Percentiles rank a stretch among this genome's conserved stretches.
phyloP scores from a whole-genome alignment of 2,329 filamentous ascomycete species.

The Aurifilum marmelostoma region DNA sequence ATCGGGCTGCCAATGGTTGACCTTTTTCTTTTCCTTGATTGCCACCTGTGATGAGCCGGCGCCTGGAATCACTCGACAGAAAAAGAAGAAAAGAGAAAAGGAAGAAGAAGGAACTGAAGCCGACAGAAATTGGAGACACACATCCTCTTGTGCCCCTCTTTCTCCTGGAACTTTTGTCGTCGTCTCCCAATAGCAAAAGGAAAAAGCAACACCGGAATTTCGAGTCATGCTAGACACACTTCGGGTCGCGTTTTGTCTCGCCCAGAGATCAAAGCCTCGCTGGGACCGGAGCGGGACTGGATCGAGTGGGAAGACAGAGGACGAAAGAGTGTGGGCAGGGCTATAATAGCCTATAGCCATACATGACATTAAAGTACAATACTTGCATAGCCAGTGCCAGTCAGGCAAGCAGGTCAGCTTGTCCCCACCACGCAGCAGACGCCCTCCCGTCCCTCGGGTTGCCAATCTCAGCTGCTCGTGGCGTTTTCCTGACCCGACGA shows the following conservation, averaged over 20 bases:
- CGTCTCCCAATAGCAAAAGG: not conserved
- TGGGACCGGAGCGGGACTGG: not conserved
- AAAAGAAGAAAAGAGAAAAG: not conserved
- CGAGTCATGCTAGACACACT: not conserved
- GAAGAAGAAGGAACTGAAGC: not conserved
- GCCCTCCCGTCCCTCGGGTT: not conserved
- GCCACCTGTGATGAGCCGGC: not conserved
- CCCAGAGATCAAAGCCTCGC: not conserved
- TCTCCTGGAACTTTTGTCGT: not conserved
- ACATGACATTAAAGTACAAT: not conserved
- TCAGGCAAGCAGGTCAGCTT: not conserved
- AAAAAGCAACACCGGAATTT: not conserved
- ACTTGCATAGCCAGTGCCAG: not conserved
- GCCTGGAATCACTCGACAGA: not conserved
- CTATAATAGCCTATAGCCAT: not conserved
- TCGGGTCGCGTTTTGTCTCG: not conserved
- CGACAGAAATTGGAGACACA: not conserved
- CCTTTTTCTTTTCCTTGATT: not conserved
- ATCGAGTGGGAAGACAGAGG: not conserved
- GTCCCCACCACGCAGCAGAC: not conserved
- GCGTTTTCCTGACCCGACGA: not conserved
- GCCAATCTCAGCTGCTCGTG: not conserved
- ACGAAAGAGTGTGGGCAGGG: not conserved
- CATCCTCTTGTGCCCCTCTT: not conserved
- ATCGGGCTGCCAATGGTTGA: not conserved